These are phyloP conservation scores for Lodderomyces theae DNA, from an alignment of 1,139 yeast genomes.

Conservation along the genomic window DNA sequence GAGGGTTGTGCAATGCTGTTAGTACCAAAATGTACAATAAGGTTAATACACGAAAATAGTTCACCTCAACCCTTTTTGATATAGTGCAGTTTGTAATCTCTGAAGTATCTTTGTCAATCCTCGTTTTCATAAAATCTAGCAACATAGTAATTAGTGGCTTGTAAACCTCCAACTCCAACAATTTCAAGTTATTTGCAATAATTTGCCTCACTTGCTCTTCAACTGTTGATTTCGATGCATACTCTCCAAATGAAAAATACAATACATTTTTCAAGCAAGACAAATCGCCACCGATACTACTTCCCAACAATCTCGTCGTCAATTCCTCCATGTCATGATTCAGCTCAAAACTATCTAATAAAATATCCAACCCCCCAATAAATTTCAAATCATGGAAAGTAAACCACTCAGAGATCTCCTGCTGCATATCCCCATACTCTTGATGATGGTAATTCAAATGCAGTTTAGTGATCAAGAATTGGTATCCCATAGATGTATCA, in stretches of 20 bases:
- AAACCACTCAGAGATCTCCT: slow-evolving; percentile 68
- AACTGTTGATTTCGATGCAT: slow-evolving; percentile 24
- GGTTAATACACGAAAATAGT: slow-evolving; percentile 45
- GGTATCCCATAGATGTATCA: slow-evolving; percentile 17
- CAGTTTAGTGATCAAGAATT: slow-evolving; percentile 33
- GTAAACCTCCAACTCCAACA: slow-evolving; percentile 12
- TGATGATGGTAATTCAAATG: slow-evolving; percentile 46
- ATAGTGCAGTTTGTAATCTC: neutral
- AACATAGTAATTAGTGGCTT: slow-evolving; percentile 16
- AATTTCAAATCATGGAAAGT: slow-evolving; percentile 45
- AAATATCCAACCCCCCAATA: slow-evolving; percentile 23
- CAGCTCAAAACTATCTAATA: slow-evolving; percentile 15
- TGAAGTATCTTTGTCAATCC: slow-evolving; percentile 16
- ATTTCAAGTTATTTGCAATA: slow-evolving; percentile 10
- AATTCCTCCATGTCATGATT: slow-evolving; percentile 5
- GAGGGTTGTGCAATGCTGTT: slow-evolving; percentile 19
- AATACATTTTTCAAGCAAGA: slow-evolving; percentile 16
- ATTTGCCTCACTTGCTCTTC: slow-evolving; percentile 39
- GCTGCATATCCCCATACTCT: slow-evolving; percentile 39
- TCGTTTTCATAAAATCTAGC: slow-evolving; percentile 16
- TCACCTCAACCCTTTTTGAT: slow-evolving; percentile 14
- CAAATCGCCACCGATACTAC: slow-evolving; percentile 3
- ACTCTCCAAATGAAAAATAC: slow-evolving; percentile 47
- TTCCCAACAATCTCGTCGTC: slow-evolving; percentile 2
- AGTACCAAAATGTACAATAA: slow-evolving; percentile 49